phyloP scores from a whole-genome alignment of 2,329 filamentous ascomycete species.

The Paraphaeosphaeria minitans region DNA sequence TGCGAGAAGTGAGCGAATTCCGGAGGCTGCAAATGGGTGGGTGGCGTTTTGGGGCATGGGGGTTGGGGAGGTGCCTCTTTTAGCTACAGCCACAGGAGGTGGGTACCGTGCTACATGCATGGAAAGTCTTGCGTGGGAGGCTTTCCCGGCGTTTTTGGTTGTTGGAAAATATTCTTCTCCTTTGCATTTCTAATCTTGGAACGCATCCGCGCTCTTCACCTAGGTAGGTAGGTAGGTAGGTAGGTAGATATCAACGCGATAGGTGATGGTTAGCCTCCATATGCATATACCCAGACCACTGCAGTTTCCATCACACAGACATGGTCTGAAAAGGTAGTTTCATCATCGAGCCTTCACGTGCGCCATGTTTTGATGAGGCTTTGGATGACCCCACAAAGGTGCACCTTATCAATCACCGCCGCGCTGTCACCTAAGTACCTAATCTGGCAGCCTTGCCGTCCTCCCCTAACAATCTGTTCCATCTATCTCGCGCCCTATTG shows the following conservation, averaged over 20 bases:
- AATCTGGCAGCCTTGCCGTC: background rate
- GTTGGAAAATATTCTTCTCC: background rate
- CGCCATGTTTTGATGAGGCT: background rate
- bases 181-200: background rate
- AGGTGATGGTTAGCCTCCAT: background rate
- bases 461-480: background rate
- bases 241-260: background rate
- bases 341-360: background rate
- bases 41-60: background rate
- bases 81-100: too few relatives aligned
- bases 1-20: too few relatives aligned
- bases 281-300: background rate
- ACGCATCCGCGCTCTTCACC: background rate
- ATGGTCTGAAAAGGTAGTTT: background rate
- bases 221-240: background rate
- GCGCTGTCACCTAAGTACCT: background rate
- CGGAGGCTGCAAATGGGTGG: background rate
- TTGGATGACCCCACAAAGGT: background rate
- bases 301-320: background rate
- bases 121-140: too few relatives aligned
- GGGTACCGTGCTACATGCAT: too few relatives aligned
- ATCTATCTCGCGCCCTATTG: background rate
- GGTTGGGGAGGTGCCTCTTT: too few relatives aligned
- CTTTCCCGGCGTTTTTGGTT: background rate
- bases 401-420: background rate